Conservation (phyloP, 176 grass and related monocot genomes). For the barley (Hordeum vulgare) region DNA sequence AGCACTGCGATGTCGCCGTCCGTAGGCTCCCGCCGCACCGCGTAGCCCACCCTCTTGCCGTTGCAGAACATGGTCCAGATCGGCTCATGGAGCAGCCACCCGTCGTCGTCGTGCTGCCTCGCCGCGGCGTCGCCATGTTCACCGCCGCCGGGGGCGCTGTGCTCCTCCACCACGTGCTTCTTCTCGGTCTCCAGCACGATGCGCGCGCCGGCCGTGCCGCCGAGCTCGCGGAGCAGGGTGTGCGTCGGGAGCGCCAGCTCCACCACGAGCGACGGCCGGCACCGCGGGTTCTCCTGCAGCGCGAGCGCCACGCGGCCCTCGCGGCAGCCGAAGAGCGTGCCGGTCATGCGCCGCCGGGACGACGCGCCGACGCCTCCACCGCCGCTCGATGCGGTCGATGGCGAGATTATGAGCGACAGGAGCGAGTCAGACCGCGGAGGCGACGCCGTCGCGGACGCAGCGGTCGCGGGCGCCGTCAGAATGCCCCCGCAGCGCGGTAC, state of each 20-base stretch:
- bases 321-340: conserved; percentile 65
- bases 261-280: conserved; percentile 56
- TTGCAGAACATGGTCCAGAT: conserved; percentile 87
- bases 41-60: conserved; percentile 57
- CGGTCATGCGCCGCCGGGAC: conserved; percentile 24
- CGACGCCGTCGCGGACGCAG: not conserved
- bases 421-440: conserved; percentile 18
- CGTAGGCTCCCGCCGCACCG: conserved; percentile 41
- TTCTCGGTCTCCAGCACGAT: conserved; percentile 83
- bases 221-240: conserved; percentile 66
- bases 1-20: conserved; percentile 61
- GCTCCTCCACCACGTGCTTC: conserved; percentile 8
- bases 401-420: conserved; percentile 6
- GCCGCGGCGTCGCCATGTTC: not conserved
- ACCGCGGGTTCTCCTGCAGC: conserved; percentile 67
- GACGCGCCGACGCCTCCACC: not conserved
- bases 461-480: not conserved
- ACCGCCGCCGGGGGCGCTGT: not conserved
- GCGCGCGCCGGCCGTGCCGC: conserved; percentile 45
- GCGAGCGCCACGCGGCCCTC: conserved; percentile 46
- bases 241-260: conserved; percentile 76
- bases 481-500: conserved; percentile 23
- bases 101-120: not conserved
- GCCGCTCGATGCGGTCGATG: not conserved
- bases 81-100: conserved; percentile 57